Percentiles rank a stretch among this genome's conserved stretches.
phyloP scores from a whole-genome alignment of 202 grass and related monocot species.

The Schoenoplectus tabernaemontani region DNA sequence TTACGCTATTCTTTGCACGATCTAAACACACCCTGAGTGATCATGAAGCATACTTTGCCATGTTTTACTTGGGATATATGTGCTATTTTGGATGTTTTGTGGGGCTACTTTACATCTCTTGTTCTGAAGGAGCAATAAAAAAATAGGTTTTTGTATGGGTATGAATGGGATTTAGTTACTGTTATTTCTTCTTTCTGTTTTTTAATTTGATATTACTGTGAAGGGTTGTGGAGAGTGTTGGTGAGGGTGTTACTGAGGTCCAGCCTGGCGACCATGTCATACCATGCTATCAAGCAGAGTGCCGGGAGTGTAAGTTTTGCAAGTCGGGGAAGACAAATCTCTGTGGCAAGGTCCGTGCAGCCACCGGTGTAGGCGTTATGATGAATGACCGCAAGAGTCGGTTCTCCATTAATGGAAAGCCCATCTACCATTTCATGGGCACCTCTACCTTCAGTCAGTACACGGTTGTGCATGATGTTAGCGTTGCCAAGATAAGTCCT shows the following conservation, averaged over 20 bases:
- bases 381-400: conserved; percentile 77
- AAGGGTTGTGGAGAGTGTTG: conserved; percentile 90
- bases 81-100: neutral
- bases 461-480: conserved; percentile 94
- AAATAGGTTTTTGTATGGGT: neutral
- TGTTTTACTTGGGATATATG: neutral
- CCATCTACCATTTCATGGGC: conserved; percentile 98
- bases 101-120: neutral
- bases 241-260: conserved; percentile 88
- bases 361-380: conserved; percentile 85
- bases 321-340: conserved; percentile 95
- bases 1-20: no score
- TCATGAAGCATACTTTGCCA: neutral
- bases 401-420: conserved; percentile 78
- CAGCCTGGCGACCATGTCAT: conserved; percentile 98
- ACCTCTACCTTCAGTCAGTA: conserved; percentile 99
- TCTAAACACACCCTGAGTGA: no score
- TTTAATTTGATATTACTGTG: neutral
- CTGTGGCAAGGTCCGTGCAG: conserved; percentile 74
- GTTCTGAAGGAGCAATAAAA: neutral
- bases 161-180: neutral
- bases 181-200: neutral
- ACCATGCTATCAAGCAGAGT: conserved; percentile 96
- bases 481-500: conserved; percentile 86
- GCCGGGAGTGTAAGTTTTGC: conserved; percentile 88